Base-by-base conservation (phyloP, 768 basidiomycete species). In the Phanerodontia chrysosporium region DNA sequence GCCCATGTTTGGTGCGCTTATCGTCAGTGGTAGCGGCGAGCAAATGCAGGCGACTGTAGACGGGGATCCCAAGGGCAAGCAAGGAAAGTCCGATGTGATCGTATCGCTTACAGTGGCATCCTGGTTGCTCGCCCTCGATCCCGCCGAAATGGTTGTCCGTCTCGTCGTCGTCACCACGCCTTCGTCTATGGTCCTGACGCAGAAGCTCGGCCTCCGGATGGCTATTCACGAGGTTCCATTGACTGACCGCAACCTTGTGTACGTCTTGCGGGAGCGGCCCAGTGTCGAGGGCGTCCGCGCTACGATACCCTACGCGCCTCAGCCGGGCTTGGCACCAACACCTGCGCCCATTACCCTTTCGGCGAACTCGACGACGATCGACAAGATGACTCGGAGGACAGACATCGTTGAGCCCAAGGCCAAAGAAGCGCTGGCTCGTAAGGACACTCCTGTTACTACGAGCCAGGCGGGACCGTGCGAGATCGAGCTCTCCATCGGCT, bases 51-150 rank as follows among this genome's bases (percentile, higher is more conserved):
- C 64, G 9, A 3, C 48, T 13, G 57, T 70, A 27, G 51, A 64
- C 56, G 66, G 39, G 57, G 69, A 54, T 36, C 58, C 22, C 2
- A 39, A 45, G 18, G 62, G 48, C 3, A 59, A 64, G 61, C 42
- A 53, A 8, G 69, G 69, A 1, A 35, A 27, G 12, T 44, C 58
- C 24, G 53, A 39, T 3, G 44, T 69, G 22, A 45, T 63, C 12
- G 67, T 61, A 13, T 57, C 69, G 2, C 68, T 70, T 48, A 58
- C 61, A 35, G 59, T 75, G 45, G 70, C 75, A 0, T 62, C 72
- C 0, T 62, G 62, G 52, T 55, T 68, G 7, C 60, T 76, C 6
- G 59, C 69, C 16, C 16, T 27, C 28, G 45, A 27, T 29, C 57
- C 61, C 18, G 22, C 18, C 7, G 18, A n/a, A 2, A 49, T 45